A percentile compares a stretch with the other conserved stretches of the same genome.
These are phyloP conservation scores for Chenopodium berlandieri DNA, from an alignment of 148 eudicot genomes.

Conservation along the genomic window DNA sequence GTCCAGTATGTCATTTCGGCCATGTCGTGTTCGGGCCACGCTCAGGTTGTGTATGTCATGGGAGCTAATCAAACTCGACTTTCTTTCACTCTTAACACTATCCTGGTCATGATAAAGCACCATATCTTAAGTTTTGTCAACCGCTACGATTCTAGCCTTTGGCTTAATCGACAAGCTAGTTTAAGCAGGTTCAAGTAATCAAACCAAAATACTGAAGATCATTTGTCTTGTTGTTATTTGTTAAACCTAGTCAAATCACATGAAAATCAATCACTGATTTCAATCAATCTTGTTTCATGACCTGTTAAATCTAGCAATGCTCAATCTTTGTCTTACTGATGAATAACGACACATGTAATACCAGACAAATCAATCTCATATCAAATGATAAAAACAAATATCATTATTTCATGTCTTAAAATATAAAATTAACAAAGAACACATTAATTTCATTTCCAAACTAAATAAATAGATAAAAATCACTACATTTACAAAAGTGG, in stretches of 20 bases:
- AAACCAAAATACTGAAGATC: too few relatives aligned
- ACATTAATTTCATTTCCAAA: conserved; percentile 4
- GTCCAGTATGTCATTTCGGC: too few relatives aligned
- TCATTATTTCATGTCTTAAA: conserved; percentile 8
- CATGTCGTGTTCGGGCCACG: too few relatives aligned
- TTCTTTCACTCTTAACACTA: too few relatives aligned
- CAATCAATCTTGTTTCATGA: neutral
- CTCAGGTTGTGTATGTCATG: too few relatives aligned
- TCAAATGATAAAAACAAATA: neutral
- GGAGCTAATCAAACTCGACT: too few relatives aligned
- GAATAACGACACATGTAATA: neutral
- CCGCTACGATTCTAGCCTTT: too few relatives aligned
- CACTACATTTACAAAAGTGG: conserved; percentile 29
- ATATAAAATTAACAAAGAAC: neutral
- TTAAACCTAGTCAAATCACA: conserved; percentile 9
- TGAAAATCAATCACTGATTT: neutral
- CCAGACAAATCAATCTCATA: conserved; percentile 5
- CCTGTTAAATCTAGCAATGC: conserved; percentile 4
- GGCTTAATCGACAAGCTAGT: too few relatives aligned
- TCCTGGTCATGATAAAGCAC: too few relatives aligned
- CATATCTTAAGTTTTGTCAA: too few relatives aligned
- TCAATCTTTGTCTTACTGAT: conserved; percentile 14
- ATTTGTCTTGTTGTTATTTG: neutral
- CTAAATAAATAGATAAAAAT: conserved; percentile 5
- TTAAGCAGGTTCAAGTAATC: too few relatives aligned